phyloP scores from a whole-genome alignment of 208 protist genomes.

The Wallacemonas sp. region DNA sequence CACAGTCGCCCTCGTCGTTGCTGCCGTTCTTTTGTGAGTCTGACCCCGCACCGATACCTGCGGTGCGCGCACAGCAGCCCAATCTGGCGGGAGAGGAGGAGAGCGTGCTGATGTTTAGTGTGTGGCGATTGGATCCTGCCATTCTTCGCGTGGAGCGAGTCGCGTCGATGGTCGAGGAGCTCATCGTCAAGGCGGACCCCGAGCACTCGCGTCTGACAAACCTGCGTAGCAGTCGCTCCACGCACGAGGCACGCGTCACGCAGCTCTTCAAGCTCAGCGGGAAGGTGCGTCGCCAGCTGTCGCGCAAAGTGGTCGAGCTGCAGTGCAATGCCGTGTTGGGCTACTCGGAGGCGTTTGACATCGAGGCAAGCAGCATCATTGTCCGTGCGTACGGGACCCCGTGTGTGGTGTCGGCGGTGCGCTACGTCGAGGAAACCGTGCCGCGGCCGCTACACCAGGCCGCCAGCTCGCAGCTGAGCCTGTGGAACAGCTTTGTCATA shows the following conservation, averaged over 20 bases:
- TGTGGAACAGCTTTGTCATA: slow-evolving; percentile 8
- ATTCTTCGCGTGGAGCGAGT: slow-evolving; percentile 84
- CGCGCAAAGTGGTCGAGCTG: slow-evolving; percentile 88
- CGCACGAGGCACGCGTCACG: slow-evolving; percentile 80
- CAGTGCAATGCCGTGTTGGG: slow-evolving; percentile 89
- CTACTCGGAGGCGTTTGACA: slow-evolving; percentile 89
- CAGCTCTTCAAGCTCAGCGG: slow-evolving; percentile 90
- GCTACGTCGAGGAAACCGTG: slow-evolving; percentile 47
- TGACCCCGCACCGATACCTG: slow-evolving; percentile 51
- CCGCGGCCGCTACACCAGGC: not conserved
- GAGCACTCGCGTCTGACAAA: slow-evolving; percentile 88
- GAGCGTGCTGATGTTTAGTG: slow-evolving; percentile 82
- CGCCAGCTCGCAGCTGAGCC: slow-evolving; percentile 3
- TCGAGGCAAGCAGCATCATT: slow-evolving; percentile 88
- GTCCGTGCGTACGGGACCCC: slow-evolving; percentile 90
- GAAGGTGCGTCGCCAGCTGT: slow-evolving; percentile 87
- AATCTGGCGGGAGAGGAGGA: slow-evolving; percentile 82
- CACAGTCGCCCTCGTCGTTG: slow-evolving; percentile 8
- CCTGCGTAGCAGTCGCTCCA: slow-evolving; percentile 72
- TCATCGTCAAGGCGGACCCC: slow-evolving; percentile 89
- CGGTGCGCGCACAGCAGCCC: slow-evolving; percentile 62
- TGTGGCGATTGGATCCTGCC: slow-evolving; percentile 80
- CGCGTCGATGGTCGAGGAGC: slow-evolving; percentile 87
- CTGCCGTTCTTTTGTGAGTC: slow-evolving; percentile 23
- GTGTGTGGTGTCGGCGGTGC: slow-evolving; percentile 75